These are phyloP conservation scores for Debaryomyces tyrocola DNA, from an alignment of 805 yeast genomes.

Conservation along the genomic window DNA sequence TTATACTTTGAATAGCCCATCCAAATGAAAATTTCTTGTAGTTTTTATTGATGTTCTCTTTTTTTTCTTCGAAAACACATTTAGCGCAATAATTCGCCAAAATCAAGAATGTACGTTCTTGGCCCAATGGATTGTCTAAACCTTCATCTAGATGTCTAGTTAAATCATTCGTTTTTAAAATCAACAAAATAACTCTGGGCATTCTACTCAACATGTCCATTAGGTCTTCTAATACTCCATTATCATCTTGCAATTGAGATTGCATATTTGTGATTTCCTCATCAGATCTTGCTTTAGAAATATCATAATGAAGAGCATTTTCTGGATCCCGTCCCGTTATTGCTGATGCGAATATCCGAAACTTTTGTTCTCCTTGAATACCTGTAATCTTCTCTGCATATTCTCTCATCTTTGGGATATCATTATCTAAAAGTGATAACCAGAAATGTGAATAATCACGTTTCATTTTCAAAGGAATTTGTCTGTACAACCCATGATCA, in stretches of 20 bases:
- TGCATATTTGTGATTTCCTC: slow-evolving; percentile 73
- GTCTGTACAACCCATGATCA: slow-evolving; percentile 93
- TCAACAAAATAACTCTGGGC: slow-evolving; percentile 83
- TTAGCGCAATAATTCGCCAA: slow-evolving; percentile 88
- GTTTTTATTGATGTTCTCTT: slow-evolving; percentile 33
- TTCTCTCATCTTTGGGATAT: slow-evolving; percentile 61
- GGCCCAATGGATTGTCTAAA: slow-evolving; percentile 79
- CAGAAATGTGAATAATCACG: slow-evolving; percentile 88
- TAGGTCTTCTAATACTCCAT: slow-evolving; percentile 66
- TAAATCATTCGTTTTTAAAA: slow-evolving; percentile 90
- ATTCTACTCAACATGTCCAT: slow-evolving; percentile 76
- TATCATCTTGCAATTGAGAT: slow-evolving; percentile 51
- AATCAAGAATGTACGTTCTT: slow-evolving; percentile 82
- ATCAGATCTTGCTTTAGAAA: slow-evolving; percentile 49
- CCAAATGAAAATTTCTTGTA: slow-evolving; percentile 18
- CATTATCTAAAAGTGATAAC: slow-evolving; percentile 79
- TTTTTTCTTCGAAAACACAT: slow-evolving; percentile 69
- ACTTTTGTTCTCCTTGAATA: slow-evolving; percentile 67
- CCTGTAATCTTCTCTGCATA: slow-evolving; percentile 82
- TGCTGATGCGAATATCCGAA: slow-evolving; percentile 86
- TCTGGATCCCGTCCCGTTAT: slow-evolving; percentile 91
- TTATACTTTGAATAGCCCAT: slow-evolving; percentile 11
- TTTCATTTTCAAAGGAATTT: slow-evolving; percentile 74
- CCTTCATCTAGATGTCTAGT: slow-evolving; percentile 87
- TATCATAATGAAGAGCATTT: slow-evolving; percentile 66